Conservation (phyloP, 768 basidiomycete genomes). For the Cystobasidium tubakii region DNA sequence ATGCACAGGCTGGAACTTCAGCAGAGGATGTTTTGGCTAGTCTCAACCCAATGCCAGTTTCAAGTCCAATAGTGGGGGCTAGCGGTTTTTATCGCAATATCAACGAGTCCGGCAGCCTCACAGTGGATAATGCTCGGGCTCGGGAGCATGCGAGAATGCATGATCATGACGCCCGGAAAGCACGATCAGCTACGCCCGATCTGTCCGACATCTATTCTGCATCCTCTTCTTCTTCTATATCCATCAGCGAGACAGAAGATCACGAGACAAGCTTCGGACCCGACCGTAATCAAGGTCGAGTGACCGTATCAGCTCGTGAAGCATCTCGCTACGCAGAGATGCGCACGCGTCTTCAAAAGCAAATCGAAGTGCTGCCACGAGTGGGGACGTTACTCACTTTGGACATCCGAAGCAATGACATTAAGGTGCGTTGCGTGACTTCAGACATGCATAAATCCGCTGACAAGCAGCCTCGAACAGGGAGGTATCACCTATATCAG, state of each 20-base stretch:
- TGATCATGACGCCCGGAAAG: neutral
- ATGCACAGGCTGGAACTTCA: neutral
- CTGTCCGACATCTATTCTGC: neutral
- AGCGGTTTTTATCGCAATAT: neutral
- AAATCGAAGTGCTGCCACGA: slow-evolving; percentile 76
- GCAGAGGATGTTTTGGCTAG: neutral
- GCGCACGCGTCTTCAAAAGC: slow-evolving; percentile 67
- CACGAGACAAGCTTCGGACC: neutral
- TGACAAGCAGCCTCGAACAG: no score
- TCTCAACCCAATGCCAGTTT: slow-evolving; percentile 47
- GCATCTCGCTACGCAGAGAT: slow-evolving; percentile 46
- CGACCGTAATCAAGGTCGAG: slow-evolving; percentile 23
- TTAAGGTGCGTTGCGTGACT: slow-evolving; percentile 51
- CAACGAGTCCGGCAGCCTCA: neutral
- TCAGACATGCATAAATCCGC: no score
- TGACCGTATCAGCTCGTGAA: slow-evolving; percentile 25
- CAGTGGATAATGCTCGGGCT: neutral
- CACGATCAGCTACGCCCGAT: neutral
- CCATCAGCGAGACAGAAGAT: neutral
- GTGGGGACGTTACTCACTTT: slow-evolving; percentile 79
- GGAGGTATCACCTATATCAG: slow-evolving; percentile 81
- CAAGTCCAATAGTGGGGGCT: slow-evolving; percentile 35
- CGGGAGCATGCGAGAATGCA: neutral
- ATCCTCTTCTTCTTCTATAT: neutral
- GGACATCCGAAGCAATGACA: slow-evolving; percentile 86